Evolutionary conservation across 805 yeast species (phyloP), one percentile per base, ranked within the genome.

Genomic region (Sungouiella blattae): DNA sequence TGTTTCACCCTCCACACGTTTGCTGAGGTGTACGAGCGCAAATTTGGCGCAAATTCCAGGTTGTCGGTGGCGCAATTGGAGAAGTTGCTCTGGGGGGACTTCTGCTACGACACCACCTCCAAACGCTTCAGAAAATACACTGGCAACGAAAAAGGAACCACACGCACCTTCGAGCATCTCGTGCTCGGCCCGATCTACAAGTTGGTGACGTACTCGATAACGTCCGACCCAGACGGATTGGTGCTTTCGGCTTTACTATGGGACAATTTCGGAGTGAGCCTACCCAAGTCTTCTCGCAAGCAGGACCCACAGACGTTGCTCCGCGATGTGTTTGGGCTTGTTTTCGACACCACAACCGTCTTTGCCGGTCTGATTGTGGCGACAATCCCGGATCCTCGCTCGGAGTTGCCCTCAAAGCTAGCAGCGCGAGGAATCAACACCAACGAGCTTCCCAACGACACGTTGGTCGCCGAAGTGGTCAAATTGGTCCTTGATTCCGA

Each of bases 131-230:
- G 69, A 0, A 54, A 54, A 23, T 47, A 44, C 8, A 31, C 59
- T 35, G 36, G 28, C 30, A 53, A 40, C 18, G 39, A 22, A 41
- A 34, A 21, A 41, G 32, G 28, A 62, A 47, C 25, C 36, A 20
- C 26, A 77, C 24, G 33, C 35, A 55, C 87, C 1, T 84, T 91
- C 55, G 71, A 73, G 5, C 64, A 69, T 29, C 83, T 87, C 47
- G 69, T 93, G 6, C 60, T 88, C 6, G 78, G 77, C 17, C 98
- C 98, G 2, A 50, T 91, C 9, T 91, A 88, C 62, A 89, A 91
- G 53, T 53, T 89, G 6, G 60, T 80, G 24, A 69, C 87, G 0
- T 69, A 75, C 32, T 67, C 84, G 0, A 51, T 91, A 8, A 69
- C 87, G 0, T 66, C 72, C 23, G 73, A 73, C 12, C 59, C 74